Evolutionary conservation across 495 filamentous ascomycete genomes (phyloP).

Genomic region (Barbatosphaeria neglecta): DNA sequence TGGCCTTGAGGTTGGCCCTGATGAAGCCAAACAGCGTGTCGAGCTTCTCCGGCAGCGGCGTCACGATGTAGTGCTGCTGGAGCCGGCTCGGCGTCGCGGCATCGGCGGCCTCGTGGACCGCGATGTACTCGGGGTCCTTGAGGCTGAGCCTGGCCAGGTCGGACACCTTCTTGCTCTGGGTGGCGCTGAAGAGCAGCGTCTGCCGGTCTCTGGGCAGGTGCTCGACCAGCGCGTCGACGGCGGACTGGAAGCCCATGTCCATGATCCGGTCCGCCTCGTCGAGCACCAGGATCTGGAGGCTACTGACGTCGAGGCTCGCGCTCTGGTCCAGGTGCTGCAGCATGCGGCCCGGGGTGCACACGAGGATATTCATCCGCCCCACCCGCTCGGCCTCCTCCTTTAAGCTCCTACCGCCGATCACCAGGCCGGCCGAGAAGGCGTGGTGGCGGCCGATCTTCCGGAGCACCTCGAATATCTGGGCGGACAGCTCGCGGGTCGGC

Average conservation of each 20-base stretch:
- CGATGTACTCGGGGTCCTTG: constrained; percentile 84
- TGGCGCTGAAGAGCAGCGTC: constrained; percentile 91
- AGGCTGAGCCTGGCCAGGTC: constrained; percentile 84
- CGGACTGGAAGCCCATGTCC: constrained; percentile 92
- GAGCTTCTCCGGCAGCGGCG: constrained; percentile 74
- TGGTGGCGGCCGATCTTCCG: constrained; percentile 84
- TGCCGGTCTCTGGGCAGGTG: constrained; percentile 81
- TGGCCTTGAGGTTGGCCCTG: constrained; percentile 72
- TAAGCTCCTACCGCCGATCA: constrained; percentile 90
- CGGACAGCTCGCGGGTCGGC: constrained; percentile 87
- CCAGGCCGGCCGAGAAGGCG: constrained; percentile 80
- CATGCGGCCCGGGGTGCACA: constrained; percentile 91
- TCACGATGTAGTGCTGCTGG: constrained; percentile 83
- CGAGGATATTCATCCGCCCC: constrained; percentile 91
- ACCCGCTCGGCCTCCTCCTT: constrained; percentile 80
- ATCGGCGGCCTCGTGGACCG: constrained; percentile 74
- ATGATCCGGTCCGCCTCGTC: constrained; percentile 96
- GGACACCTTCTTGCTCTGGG: constrained; percentile 86
- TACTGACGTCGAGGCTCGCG: constrained; percentile 76
- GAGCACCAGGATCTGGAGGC: constrained; percentile 83
- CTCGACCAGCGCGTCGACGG: constrained; percentile 86
- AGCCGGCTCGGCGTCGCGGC: constrained; percentile 75
- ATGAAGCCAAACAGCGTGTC: constrained; percentile 90
- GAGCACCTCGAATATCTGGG: constrained; percentile 94
- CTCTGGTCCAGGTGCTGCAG: constrained; percentile 95